phyloP scores from a whole-genome alignment of 129 eudicot genomes.

The Helichrysum umbraculigerum region DNA sequence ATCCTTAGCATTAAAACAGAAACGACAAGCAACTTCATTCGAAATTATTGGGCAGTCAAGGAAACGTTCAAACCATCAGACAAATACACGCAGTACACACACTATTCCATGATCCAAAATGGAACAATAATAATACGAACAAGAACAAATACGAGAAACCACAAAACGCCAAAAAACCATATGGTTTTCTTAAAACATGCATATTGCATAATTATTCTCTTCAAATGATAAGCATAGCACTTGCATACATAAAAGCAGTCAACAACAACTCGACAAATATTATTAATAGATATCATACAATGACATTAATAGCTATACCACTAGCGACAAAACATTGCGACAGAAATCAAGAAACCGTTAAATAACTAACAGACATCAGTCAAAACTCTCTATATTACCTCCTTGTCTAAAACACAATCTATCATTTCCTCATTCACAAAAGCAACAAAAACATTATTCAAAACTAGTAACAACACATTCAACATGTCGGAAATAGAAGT shows the following conservation, averaged over 20 bases:
- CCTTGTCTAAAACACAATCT: not conserved
- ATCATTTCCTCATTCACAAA: slow-evolving; percentile 4
- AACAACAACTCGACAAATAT: not conserved
- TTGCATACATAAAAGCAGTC: not conserved
- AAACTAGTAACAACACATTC: slow-evolving; percentile 7
- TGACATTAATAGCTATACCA: not conserved
- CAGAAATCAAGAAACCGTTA: not conserved
- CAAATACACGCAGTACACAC: slow-evolving; percentile 5
- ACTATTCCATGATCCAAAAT: slow-evolving; percentile 2
- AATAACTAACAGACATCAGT: slow-evolving; percentile 11
- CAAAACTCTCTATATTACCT: not conserved
- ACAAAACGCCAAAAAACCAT: not conserved
- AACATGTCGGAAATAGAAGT: not conserved
- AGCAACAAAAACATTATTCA: not conserved
- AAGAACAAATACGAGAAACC: not conserved
- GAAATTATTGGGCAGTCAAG: not conserved
- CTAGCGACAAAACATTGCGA: not conserved
- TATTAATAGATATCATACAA: not conserved
- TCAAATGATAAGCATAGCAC: not conserved
- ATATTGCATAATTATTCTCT: not conserved
- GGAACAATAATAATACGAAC: not conserved
- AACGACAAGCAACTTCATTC: not conserved
- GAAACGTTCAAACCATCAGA: not conserved
- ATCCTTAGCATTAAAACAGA: slow-evolving; percentile 11
- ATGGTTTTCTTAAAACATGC: not conserved